Percentiles rank a stretch among this genome's conserved stretches.
Conservation (phyloP, 2,329 filamentous ascomycete species). For the Ascochyta clinopodiicola region DNA sequence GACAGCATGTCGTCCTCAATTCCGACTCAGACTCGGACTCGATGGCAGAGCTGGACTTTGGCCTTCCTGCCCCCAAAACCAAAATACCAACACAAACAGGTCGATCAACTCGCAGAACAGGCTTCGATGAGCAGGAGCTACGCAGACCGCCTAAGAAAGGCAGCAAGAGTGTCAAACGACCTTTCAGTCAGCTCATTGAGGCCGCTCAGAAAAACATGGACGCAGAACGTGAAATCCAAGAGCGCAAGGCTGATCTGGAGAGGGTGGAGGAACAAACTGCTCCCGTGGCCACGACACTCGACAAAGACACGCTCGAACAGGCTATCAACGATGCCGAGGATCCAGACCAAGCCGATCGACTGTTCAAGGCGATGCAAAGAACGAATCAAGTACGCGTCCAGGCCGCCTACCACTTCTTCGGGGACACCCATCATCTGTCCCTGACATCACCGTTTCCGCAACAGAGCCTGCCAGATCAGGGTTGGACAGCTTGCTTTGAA, state of each 20-base stretch:
- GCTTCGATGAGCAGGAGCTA: conserved; percentile 26
- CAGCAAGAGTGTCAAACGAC: conserved; percentile 19
- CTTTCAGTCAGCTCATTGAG: conserved; percentile 33
- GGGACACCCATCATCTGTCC: conserved; percentile 15
- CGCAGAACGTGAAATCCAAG: conserved; percentile 35
- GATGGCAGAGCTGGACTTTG: conserved; percentile 58
- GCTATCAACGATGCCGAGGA: conserved; percentile 71
- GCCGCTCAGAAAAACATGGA: conserved; percentile 31
- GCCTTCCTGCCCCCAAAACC: conserved; percentile 17
- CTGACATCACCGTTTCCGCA: conserved; percentile 20
- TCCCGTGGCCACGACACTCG: conserved; percentile 16
- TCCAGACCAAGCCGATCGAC: conserved; percentile 65
- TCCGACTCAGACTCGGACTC: conserved; percentile 68
- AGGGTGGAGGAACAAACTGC: conserved; percentile 21
- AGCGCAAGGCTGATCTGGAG: conserved; percentile 37
- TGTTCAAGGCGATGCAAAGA: conserved; percentile 64
- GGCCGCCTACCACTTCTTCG: conserved; percentile 64
- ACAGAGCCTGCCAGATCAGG: conserved; percentile 35
- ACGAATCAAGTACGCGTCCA: conserved; percentile 64
- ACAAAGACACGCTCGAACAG: conserved; percentile 36
- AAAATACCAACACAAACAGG: conserved; percentile 14
- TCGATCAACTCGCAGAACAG: conserved; percentile 19
- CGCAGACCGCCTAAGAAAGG: conserved; percentile 29
- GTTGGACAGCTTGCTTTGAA: conserved; percentile 44
- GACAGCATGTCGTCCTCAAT: conserved; percentile 60